Evolutionary conservation across 192 early-diverging fungal species (phyloP).

Genomic region (Dimargaris verticillata): DNA sequence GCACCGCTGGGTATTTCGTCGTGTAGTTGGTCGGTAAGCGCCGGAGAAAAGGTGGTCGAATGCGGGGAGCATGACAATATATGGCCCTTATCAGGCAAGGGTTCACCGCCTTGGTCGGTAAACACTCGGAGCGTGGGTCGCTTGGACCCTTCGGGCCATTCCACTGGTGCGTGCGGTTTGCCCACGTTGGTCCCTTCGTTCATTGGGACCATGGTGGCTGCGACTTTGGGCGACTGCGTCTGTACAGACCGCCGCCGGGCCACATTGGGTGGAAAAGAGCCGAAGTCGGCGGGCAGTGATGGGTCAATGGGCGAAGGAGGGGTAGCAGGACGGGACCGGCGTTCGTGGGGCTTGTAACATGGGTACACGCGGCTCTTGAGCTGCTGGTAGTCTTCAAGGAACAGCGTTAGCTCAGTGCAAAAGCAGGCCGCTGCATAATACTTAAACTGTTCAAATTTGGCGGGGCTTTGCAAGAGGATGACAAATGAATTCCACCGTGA

Average conservation of each 20-base stretch:
- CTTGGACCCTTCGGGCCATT: not conserved
- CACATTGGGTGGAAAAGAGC: too few species aligned
- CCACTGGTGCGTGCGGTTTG: not conserved
- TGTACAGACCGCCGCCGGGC: too few species aligned
- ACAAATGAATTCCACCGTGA: constrained; percentile 2
- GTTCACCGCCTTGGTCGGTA: not conserved
- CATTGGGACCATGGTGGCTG: too few species aligned
- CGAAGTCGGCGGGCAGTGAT: not conserved
- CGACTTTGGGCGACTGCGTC: too few species aligned
- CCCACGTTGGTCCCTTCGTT: not conserved
- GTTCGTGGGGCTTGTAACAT: not conserved
- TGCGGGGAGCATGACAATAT: not conserved
- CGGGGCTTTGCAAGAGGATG: not conserved
- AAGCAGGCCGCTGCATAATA: constrained; percentile 16
- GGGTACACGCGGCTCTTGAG: constrained; percentile 12
- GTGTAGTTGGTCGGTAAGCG: not conserved
- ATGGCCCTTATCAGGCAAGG: not conserved
- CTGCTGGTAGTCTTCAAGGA: constrained; percentile 18
- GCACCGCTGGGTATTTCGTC: not conserved
- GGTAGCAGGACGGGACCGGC: not conserved
- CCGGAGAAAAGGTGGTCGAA: not conserved
- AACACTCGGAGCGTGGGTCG: not conserved
- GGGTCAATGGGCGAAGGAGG: not conserved
- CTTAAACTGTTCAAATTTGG: constrained; percentile 3
- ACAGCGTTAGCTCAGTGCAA: constrained; percentile 17